Evolutionary conservation across 2,329 filamentous ascomycete genomes (phyloP), one percentile per base, ranked within the genome.

Genomic region (Cladosporium austrohemisphaericum): DNA sequence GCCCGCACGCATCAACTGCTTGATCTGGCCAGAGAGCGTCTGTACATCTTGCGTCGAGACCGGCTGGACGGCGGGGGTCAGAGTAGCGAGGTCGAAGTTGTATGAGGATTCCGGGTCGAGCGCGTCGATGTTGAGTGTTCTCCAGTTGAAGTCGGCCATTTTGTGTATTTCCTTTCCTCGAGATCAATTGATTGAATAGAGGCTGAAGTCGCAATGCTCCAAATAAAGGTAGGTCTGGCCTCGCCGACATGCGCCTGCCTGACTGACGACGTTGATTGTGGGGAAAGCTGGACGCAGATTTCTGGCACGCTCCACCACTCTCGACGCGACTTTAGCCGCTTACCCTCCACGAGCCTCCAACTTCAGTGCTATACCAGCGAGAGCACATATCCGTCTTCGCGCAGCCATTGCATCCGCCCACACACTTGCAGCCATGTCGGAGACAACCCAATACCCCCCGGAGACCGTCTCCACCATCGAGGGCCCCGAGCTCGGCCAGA

Each of bases 121-220:
- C 60, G 85, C 84, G 68, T 96, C 91, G 69, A 96, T 86, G 78
- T 96, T 89, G 78, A 96, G 93, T 58, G 89, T 95, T 70, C 91
- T 88, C 74, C 80, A 84, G 68, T 84, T 84, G 71, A 80, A 68
- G 48, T 67, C 62, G 33, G 73, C 69, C 73, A 74, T 75, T 35
- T 22, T 20, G 31, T 29, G 14, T 33, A 25, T 22, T 3, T 41
- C 26, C 1, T 29, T 9, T 20, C 35, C 16, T 28, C 20, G 29
- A n/a, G 18, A 36, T 29, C 23, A 36, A 46, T 28, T 26, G 23
- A 10, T 23, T 13, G 6, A 29, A 14, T 5, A 26, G n/a, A n/a
- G n/a, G n/a, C 8, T 14, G 16, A 22, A 19, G 25, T 41, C 38
- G 38, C 26, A 47, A 47, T 36, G 43, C 7, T 16, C 14, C 9